Conservation (phyloP, 2,329 filamentous ascomycete genomes). For the Penicillium polonicum region DNA sequence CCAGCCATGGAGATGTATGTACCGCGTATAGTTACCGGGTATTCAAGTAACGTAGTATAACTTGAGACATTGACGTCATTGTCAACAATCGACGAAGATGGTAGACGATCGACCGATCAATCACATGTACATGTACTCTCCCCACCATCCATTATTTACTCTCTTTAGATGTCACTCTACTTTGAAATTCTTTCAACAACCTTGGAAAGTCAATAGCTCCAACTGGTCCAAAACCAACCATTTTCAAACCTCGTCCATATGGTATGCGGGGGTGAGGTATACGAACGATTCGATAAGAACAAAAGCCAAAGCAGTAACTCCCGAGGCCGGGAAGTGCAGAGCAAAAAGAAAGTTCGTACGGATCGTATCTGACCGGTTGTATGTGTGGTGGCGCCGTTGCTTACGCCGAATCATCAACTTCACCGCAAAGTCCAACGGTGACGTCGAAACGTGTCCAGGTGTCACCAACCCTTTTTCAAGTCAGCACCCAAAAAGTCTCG, state of each 20-base stretch:
- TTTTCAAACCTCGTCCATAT: neutral
- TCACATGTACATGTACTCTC: neutral
- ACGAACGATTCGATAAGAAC: neutral
- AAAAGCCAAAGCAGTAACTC: neutral
- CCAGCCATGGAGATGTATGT: neutral
- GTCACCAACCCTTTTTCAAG: neutral
- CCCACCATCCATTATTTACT: neutral
- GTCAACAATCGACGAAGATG: neutral
- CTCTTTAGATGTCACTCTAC: neutral
- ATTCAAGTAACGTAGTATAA: no score
- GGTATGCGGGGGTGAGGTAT: neutral
- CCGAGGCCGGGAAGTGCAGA: neutral
- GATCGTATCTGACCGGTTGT: no score
- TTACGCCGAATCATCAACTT: neutral
- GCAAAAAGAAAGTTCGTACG: neutral
- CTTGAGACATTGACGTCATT: slow-evolving; percentile 1
- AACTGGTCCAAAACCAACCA: neutral
- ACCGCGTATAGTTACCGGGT: neutral
- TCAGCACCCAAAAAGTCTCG: neutral
- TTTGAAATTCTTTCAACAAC: no score
- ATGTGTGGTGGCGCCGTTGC: neutral
- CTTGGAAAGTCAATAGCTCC: neutral
- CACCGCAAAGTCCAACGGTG: neutral
- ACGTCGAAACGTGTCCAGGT: neutral
- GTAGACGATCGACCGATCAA: neutral